Base-by-base conservation (phyloP, 495 filamentous ascomycete species). In the Aspergillus funiculosus region DNA sequence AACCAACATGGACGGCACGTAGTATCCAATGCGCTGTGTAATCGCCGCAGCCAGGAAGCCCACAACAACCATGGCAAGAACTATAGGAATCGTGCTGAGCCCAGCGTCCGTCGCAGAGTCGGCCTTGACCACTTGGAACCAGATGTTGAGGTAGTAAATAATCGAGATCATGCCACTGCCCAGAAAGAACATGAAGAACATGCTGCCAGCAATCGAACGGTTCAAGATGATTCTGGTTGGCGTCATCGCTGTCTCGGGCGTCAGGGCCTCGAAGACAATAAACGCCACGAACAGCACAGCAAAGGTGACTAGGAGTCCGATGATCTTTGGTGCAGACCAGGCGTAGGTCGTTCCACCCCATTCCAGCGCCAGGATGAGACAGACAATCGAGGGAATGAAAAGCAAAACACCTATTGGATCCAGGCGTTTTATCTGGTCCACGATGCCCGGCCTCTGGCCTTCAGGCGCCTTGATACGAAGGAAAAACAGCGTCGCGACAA, bases 281-380 rank as follows among this genome's bases (percentile, higher is more conserved):
- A 59, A 55, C 2, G 53, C 41, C 5, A 60, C 17, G 0, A 67
- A 7, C 2, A 51, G 20, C 8, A 69, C 49, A 4, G 29, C 56
- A 22, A 62, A 64, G 17, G 52, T 29, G 10, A 70, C 48, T 6
- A 76, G 51, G 1, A 71, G 54, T 0, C 44, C 62, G 27, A 75
- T 69, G 19, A 72, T 66, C 2, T 51, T 57, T 0, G 53, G 46
- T 20, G 53, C 48, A 7, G 36, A 53, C 72, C 69, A 76, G 9
- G 60, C 8, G 40, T 68, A 68, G 0, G 52, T 57, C 0, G 53
- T 41, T 6, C 67, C 71, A 6, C 67, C 70, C 71, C 68, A 74
- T 28, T 68, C 57, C 8, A 74, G 58, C 4, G 68, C 70, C 4
- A 73, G 54, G 25, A 69, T 53, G 5, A 74, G 55, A 41, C 66